Base-by-base conservation (phyloP, 495 filamentous ascomycete genomes). In the Aspergillus cavernicola region DNA sequence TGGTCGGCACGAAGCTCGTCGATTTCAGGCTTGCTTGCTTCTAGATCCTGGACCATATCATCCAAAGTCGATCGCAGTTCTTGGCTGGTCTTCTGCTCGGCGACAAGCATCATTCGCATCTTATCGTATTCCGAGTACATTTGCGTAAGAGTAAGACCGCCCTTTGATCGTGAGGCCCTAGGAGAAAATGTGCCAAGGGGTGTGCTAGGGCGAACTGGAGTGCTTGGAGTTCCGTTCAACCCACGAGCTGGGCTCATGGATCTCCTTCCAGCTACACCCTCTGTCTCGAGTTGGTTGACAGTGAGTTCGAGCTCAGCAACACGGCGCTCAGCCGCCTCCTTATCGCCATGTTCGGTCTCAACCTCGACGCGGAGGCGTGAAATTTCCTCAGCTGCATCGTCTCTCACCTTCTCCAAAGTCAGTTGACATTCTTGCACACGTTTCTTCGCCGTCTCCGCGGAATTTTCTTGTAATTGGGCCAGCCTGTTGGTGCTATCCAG, bases 371-470 rank as follows among this genome's bases (percentile, higher is more conserved):
- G 84, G 23, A 92, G 71, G 39, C 83, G 79, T 11, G 89, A 86
- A 45, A 97, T 78, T 59, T 95, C 88, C 29, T 88, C 85, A 16
- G 89, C 87, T 6, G 85, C 84, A 59, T 90, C 85, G 35, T 95
- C 88, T 64, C 86, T 88, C 12, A 85, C 81, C 50, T 88, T 83
- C 47, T 96, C 89, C 33, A 96, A 64, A 10, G 83, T 70, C 5
- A 83, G 70, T 60, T 95, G 85, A 36, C 96, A 84, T 48, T 96
- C 90, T 59, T 90, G 85, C 7, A 93, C 78, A 26, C 92, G 81
- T 49, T 85, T 81, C 62, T 85, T 87, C 50, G 92, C 84, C 0
- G 88, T 93, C 42, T 87, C 77, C 0, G 89, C 88, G 31, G 89
- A 84, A 55, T 93, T 87, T 39, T 88, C 82, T 57, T 92, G 91